A percentile compares a stretch with the other conserved stretches of the same genome.
phyloP scores from a whole-genome alignment of 495 filamentous ascomycete genomes.

The Glonium stellatum region DNA sequence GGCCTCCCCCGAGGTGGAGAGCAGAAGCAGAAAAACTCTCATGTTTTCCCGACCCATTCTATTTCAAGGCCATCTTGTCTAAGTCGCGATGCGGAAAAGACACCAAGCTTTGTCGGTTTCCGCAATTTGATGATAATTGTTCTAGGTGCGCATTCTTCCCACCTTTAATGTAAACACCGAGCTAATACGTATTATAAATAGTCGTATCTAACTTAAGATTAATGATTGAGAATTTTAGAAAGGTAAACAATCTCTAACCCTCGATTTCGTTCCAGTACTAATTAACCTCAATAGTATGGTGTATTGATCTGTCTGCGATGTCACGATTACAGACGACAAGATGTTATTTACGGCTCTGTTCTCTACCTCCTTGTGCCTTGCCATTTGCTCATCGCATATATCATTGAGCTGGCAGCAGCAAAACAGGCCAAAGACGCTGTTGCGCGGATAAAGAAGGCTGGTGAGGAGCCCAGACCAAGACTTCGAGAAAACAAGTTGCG shows the following conservation, averaged over 20 bases:
- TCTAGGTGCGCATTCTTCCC: constrained; percentile 43
- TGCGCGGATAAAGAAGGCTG: constrained; percentile 50
- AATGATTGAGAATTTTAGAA: constrained; percentile 94
- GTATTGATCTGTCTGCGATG: constrained; percentile 88
- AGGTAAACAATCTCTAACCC: constrained; percentile 47
- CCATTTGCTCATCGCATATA: constrained; percentile 80
- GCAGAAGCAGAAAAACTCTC: constrained; percentile 62
- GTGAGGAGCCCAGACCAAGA: constrained; percentile 44
- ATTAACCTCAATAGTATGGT: constrained; percentile 59
- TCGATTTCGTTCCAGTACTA: constrained; percentile 1
- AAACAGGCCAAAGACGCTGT: constrained; percentile 62
- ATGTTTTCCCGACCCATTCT: constrained; percentile 80
- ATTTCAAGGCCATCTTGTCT: constrained; percentile 65
- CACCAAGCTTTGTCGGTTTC: constrained; percentile 86
- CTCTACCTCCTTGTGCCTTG: constrained; percentile 82
- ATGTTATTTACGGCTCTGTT: constrained; percentile 64
- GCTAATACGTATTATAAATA: constrained; percentile 24
- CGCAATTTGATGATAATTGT: constrained; percentile 95
- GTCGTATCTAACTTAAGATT: constrained; percentile 89
- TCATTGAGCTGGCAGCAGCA: constrained; percentile 77
- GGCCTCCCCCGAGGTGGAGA: not conserved
- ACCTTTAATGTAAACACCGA: not conserved
- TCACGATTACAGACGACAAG: constrained; percentile 76
- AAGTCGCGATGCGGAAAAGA: constrained; percentile 65
- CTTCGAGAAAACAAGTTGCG: constrained; percentile 39